Evolutionary conservation across 805 yeast genomes (phyloP).

Genomic region (Kodamaea lidongshanica): DNA sequence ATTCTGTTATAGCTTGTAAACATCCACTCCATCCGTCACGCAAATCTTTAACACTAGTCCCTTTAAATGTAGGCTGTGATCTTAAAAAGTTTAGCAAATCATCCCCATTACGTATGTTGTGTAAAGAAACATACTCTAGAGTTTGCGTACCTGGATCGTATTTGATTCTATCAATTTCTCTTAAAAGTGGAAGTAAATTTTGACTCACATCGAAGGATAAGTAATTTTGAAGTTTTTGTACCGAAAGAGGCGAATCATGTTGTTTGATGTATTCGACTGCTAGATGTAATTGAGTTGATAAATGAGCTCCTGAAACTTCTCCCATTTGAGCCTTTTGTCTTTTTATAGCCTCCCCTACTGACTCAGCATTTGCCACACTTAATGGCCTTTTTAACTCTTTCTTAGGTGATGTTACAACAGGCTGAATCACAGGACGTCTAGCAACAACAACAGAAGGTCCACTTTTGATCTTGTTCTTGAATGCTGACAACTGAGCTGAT

Average conservation of each 20-base stretch:
- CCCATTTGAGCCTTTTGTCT: constrained; percentile 25
- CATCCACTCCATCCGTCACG: constrained; percentile 96
- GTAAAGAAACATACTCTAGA: constrained; percentile 81
- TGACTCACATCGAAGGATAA: constrained; percentile 55
- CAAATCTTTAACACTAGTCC: constrained; percentile 72
- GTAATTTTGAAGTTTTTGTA: constrained; percentile 60
- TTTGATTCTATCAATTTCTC: constrained; percentile 70
- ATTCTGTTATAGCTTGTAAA: constrained; percentile 63
- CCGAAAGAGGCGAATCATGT: constrained; percentile 62
- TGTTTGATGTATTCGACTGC: constrained; percentile 86
- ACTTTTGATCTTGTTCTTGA: constrained; percentile 39
- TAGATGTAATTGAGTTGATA: constrained; percentile 79
- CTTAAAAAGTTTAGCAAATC: constrained; percentile 71
- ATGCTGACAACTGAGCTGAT: constrained; percentile 41
- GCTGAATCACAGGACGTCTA: constrained; percentile 17
- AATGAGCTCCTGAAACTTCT: constrained; percentile 49
- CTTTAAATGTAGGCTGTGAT: constrained; percentile 80
- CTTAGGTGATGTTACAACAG: constrained; percentile 8
- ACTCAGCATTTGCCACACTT: constrained; percentile 15
- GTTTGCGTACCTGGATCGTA: constrained; percentile 58
- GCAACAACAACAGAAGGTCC: constrained; percentile 39
- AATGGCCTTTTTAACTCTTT: constrained; percentile 13
- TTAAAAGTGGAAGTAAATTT: constrained; percentile 63
- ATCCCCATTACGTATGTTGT: constrained; percentile 75
- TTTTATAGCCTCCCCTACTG: constrained; percentile 30